These are phyloP conservation scores for Xylaria sp. DNA, from an alignment of 2,329 filamentous ascomycete genomes.

Conservation along the genomic window DNA sequence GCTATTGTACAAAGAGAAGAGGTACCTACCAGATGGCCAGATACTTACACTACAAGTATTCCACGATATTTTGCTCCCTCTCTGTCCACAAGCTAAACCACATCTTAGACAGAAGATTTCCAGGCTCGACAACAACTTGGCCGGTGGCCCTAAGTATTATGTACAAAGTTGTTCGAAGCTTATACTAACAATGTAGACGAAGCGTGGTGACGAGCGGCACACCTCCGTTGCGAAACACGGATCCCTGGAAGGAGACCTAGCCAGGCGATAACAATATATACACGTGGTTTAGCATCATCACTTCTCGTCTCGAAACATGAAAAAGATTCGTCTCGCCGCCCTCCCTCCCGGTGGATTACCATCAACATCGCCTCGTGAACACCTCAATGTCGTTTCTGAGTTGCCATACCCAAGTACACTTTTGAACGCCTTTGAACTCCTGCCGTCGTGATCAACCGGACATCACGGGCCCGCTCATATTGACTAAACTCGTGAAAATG, in stretches of 20 bases:
- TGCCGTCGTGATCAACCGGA: conserved; percentile 17
- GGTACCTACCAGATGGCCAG: background rate
- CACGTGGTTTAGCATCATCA: background rate
- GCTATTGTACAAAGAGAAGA: background rate
- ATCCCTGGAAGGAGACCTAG: background rate
- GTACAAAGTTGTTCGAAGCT: background rate
- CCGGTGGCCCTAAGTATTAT: background rate
- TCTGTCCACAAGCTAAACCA: background rate
- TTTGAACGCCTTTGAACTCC: conserved; percentile 23
- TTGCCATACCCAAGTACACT: conserved; percentile 12
- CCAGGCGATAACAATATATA: background rate
- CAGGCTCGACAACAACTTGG: background rate
- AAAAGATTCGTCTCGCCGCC: conserved; percentile 4
- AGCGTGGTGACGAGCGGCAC: background rate
- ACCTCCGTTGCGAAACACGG: background rate
- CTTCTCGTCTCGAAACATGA: background rate
- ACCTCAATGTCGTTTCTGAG: conserved; percentile 1
- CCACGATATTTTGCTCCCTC: background rate
- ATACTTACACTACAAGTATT: background rate
- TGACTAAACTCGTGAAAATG: conserved; percentile 12
- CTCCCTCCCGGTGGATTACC: conserved; percentile 3
- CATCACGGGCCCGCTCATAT: conserved; percentile 2
- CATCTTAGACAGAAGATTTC: background rate
- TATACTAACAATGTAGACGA: background rate
- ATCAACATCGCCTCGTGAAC: conserved; percentile 7